Base-by-base conservation (phyloP, 2,329 filamentous ascomycete genomes). In the Trichoderma pleuroti region DNA sequence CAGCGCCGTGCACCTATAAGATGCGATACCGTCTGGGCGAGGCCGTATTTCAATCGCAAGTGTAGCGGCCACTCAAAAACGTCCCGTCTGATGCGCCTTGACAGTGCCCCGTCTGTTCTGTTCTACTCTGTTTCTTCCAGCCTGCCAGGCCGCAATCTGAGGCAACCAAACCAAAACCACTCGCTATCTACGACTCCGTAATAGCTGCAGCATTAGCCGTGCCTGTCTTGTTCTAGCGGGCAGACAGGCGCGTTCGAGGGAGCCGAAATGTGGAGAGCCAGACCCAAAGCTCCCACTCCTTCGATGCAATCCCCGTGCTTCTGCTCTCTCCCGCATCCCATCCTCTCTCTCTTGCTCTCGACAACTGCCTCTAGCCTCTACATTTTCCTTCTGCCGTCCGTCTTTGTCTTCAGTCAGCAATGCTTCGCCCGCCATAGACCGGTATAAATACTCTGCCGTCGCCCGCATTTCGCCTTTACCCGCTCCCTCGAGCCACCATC, bases 351-450 rank as follows among this genome's bases (percentile, higher is more conserved):
- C 42, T 42, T 26, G 5, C 16, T 26, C 46, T 54, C n/a, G 3
- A 42, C 16, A n/a, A n/a, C 39, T 42, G 32, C 49, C 21, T 34
- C 46, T n/a, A n/a, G 26, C 26, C 26, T 28, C 26, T 28, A 21
- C 54, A 5, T 14, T 49, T 18, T 39, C 7, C 14, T 21, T 42
- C 65, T 16, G 16, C 28, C 54, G 28, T 32, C 52, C 28, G 28
- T 26, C 62, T 36, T 4, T 34, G 28, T 12, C 4, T 18, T 7
- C 5, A 68, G 39, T 36, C 28, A 36, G 65, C 56, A 68, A 68
- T 68, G 65, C 65, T 68, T 52, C 65, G 65, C 28, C 65, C 54
- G 34, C 65, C 65, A 68, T 68, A 68, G 56, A 52, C n/a, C 28
- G 36, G 11, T n/a, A 59, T 68, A 59, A 52, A 32, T 68, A 61